Base-by-base conservation (phyloP, 257 asterid species). In the Parsonsia alboflavescens region DNA sequence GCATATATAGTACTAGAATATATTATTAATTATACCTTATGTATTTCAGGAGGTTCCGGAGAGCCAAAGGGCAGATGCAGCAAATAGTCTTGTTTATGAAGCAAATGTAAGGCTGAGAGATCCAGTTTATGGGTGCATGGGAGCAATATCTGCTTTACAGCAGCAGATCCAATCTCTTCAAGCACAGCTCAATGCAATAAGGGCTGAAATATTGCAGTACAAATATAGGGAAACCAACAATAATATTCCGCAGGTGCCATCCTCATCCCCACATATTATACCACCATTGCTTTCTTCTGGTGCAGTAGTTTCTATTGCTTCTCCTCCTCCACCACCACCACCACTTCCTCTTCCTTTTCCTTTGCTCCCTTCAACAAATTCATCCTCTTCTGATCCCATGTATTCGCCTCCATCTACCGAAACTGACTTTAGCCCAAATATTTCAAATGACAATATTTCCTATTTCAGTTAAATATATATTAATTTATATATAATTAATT, bases 91-190 rank as follows among this genome's bases (percentile, higher is more conserved):
- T 17, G 96, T 89, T 49, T 93, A 89, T 49, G 98, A 93, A 75
- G 98, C 98, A 21, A 89, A 86, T 67, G 90, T 87, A 54, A 80
- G 98, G 87, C 77, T 90, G 39, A 86, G 90, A 66, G 97, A 93
- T 81, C 98, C 98, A 1, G 92, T 93, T 12, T 88, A 90, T 30
- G 98, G 97, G 16, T 90, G 97, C 96, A 86, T 93, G 93, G 98
- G 98, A 42, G 86, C 90, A 0, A 87, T 93, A 53, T 87, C 97
- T 21, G 76, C 89, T 16, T 80, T 93, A 73, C 97, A 93, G 68
- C 93, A 90, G 36, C 85, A 92, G 63, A 85, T 92, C 13, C 89
- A 89, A 68, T 28, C 86, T 24, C 48, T 90, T 53, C 93, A 90
- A 79, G 88, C 87, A 0, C 88, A 90, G 63, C 72, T 92, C 10